A percentile compares a stretch with the other conserved stretches of the same genome.
phyloP scores from a whole-genome alignment of 805 yeast genomes.

The Barnettozyma populi region DNA sequence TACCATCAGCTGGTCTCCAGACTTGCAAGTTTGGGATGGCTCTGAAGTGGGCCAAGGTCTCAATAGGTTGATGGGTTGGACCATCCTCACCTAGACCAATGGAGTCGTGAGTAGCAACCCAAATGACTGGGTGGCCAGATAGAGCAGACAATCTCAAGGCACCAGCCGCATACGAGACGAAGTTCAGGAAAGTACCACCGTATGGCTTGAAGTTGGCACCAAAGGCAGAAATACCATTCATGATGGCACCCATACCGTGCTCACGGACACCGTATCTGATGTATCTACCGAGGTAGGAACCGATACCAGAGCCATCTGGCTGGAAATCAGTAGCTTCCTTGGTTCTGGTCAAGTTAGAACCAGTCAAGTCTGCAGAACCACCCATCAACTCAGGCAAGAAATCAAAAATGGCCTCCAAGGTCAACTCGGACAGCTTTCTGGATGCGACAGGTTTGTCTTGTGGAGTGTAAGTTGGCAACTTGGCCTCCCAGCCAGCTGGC shows the following conservation, averaged over 20 bases:
- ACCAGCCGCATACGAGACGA: conserved; percentile 79
- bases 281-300: conserved; percentile 88
- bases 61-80: conserved; percentile 91
- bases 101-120: conserved; percentile 90
- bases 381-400: conserved; percentile 85
- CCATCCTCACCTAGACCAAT: conserved; percentile 92
- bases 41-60: conserved; percentile 81
- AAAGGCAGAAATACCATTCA: conserved; percentile 94
- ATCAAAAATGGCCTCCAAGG: conserved; percentile 55
- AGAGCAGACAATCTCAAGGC: conserved; percentile 81
- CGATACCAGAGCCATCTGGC: conserved; percentile 72
- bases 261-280: conserved; percentile 98
- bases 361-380: conserved; percentile 98
- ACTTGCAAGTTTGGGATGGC: conserved; percentile 77
- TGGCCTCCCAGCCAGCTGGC: conserved; percentile 76
- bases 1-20: conserved; percentile 94
- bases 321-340: conserved; percentile 85
- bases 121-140: conserved; percentile 75
- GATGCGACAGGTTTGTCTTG: conserved; percentile 82
- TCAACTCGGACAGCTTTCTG: conserved; percentile 87
- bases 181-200: conserved; percentile 98
- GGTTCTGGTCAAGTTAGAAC: conserved; percentile 93
- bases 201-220: conserved; percentile 82
- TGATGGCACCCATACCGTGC: conserved; percentile 98
- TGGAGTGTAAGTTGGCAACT: conserved; percentile 75